These are phyloP conservation scores for Didymosphaeria variabile DNA, from an alignment of 2,329 filamentous ascomycete species.

Conservation along the genomic window DNA sequence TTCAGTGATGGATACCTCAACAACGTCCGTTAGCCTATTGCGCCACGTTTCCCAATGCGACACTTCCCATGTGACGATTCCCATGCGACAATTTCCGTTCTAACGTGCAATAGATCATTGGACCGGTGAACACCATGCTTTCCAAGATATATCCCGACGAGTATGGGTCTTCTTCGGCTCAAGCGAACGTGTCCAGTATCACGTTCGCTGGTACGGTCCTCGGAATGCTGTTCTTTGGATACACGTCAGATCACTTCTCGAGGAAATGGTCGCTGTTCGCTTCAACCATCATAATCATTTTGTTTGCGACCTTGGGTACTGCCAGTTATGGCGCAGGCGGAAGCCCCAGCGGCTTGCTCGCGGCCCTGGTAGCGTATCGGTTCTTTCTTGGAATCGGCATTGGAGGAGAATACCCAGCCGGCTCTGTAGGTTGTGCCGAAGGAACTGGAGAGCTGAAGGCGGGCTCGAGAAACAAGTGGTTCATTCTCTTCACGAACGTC, in stretches of 20 bases:
- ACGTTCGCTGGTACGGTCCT: conserved; percentile 87
- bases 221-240: conserved; percentile 83
- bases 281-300: conserved; percentile 82
- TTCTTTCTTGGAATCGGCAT: conserved; percentile 81
- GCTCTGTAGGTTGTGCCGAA: conserved; percentile 84
- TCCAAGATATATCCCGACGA: conserved; percentile 70
- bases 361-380: conserved; percentile 80
- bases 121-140: conserved; percentile 83
- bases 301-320: conserved; percentile 83
- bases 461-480: conserved; percentile 89
- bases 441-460: conserved; percentile 81
- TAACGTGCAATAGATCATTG: conserved; percentile 72
- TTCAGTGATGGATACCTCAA: conserved; percentile 95
- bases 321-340: conserved; percentile 80
- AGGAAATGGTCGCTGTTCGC: conserved; percentile 82
- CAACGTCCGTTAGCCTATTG: conserved; percentile 63
- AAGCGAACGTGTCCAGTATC: conserved; percentile 80
- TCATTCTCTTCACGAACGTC: conserved; percentile 80
- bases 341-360: conserved; percentile 74
- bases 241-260: conserved; percentile 83
- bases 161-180: conserved; percentile 75
- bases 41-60: conserved; percentile 14
- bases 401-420: conserved; percentile 82
- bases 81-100: conserved; percentile 15
- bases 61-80: not conserved